Percentiles rank a stretch among this genome's conserved stretches.
Evolutionary conservation across 805 yeast genomes (phyloP).

Genomic region (Zygosaccharomyces kombuchaensis): DNA sequence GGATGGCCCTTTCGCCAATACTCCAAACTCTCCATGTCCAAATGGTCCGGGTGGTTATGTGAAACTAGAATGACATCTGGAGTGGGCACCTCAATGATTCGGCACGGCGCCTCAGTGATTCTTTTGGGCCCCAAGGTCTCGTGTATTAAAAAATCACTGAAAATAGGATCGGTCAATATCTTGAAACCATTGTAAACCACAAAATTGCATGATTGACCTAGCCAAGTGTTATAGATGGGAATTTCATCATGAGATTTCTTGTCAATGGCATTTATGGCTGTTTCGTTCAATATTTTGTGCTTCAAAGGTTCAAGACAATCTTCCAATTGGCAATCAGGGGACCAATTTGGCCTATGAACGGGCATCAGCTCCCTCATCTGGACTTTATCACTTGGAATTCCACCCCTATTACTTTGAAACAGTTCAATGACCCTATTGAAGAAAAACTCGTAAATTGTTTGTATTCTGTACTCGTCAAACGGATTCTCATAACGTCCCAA

Average conservation of each 20-base stretch:
- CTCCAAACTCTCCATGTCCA: conserved; percentile 59
- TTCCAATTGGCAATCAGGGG: conserved; percentile 9
- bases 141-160: conserved; percentile 59
- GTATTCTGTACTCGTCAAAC: conserved; percentile 83
- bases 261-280: conserved; percentile 17
- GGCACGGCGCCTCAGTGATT: conserved; percentile 71
- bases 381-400: conserved; percentile 45
- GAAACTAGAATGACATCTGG: conserved; percentile 77
- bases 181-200: conserved; percentile 69
- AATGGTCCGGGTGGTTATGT: conserved; percentile 94
- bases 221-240: conserved; percentile 60
- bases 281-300: conserved; percentile 5
- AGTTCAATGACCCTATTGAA: conserved; percentile 68
- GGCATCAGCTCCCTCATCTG: conserved; percentile 58
- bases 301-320: conserved; percentile 16
- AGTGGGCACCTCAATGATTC: conserved; percentile 55
- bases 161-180: conserved; percentile 81
- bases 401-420: conserved; percentile 58
- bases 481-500: conserved; percentile 88
- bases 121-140: conserved; percentile 76
- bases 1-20: conserved; percentile 30
- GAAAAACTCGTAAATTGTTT: conserved; percentile 81
- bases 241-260: conserved; percentile 7
- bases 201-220: conserved; percentile 86
- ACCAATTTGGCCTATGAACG: conserved; percentile 50